Base-by-base conservation (phyloP, 1,284 basidiomycete genomes). In the Rhodotorula sp. region DNA sequence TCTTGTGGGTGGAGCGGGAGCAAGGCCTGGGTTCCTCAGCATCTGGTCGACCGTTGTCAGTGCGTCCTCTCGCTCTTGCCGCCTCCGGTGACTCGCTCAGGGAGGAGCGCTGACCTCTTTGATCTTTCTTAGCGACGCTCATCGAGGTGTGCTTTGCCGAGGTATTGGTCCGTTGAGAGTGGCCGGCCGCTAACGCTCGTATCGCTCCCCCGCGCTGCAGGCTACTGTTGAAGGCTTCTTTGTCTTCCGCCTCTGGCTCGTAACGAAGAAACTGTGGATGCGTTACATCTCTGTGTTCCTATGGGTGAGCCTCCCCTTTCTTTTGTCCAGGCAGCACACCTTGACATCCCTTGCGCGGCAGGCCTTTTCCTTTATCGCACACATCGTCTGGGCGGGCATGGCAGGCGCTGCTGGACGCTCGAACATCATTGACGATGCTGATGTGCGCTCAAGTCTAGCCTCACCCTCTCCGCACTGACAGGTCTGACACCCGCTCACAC, bases 201-300 rank as follows among this genome's bases (percentile, higher is more conserved):
- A 2, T 2, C 32, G 61, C 36, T 41, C 53, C 55, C 29, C 17
- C 21, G 36, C 15, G 25, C 21, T 7, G 12, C 60, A 65, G 59
- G 69, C 64, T 0, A 53, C 60, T 3, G 25, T 48, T 29, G 69
- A 70, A 50, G 69, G 69, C 12, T 70, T 62, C 39, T 70, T 70
- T 61, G 51, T 44, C 22, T 70, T 39, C 44, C 36, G 69, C 9
- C 56, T 66, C 5, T 66, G 61, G 39, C 48, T 37, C 3, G 64
- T 70, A 4, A 66, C 69, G 5, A 54, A 62, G 39, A 58, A 41
- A 17, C 12, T 36, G 6, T 70, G 69, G 69, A 66, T 70, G 64
- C 61, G 57, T 12, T n/a, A n/a, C n/a, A 63, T 70, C 39, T 54
- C 60, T 6, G 15, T 46, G n/a, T 12, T 59, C 4, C 60, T 70